Evolutionary conservation across 2,329 filamentous ascomycete species (phyloP).

Genomic region (Xylariomycetidae sp.): DNA sequence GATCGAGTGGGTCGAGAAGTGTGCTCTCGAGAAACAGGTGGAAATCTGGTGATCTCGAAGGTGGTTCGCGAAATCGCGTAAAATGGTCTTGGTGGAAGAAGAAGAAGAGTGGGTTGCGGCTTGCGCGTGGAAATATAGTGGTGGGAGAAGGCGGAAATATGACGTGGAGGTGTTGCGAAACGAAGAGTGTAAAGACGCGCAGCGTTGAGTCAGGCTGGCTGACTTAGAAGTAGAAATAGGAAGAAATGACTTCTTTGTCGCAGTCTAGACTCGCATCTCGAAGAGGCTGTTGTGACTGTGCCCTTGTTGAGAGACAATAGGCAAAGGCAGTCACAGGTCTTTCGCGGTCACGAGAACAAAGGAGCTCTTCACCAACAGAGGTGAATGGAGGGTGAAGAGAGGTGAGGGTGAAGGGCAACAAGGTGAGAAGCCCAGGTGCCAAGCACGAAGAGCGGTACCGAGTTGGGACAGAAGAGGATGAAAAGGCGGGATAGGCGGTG

Average conservation of each 20-base stretch:
- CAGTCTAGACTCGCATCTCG: conserved; percentile 9
- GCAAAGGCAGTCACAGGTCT: conserved; percentile 7
- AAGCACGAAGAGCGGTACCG: background rate
- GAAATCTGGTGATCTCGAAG: background rate
- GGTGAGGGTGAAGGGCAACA: conserved; percentile 4
- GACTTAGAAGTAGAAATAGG: conserved; percentile 18
- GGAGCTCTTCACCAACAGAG: too few species aligned
- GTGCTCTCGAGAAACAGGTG: background rate
- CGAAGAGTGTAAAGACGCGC: conserved; percentile 12
- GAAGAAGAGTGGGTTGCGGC: conserved; percentile 5
- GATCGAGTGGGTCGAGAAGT: background rate
- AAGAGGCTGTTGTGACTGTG: conserved; percentile 13
- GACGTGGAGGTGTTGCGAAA: conserved; percentile 3
- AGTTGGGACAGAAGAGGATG: background rate
- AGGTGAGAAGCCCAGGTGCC: background rate
- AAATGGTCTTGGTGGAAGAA: background rate
- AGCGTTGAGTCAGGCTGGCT: conserved; percentile 11
- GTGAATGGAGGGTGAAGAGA: conserved; percentile 3
- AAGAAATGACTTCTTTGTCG: conserved; percentile 16
- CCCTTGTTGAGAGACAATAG: conserved; percentile 13
- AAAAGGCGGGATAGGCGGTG: too few species aligned
- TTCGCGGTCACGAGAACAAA: conserved; percentile 8
- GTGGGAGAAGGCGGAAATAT: conserved; percentile 5
- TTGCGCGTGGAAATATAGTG: conserved; percentile 6
- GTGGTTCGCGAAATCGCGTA: conserved; percentile 1